Base-by-base conservation (phyloP, 768 basidiomycete species). In the Boletus edulis region DNA sequence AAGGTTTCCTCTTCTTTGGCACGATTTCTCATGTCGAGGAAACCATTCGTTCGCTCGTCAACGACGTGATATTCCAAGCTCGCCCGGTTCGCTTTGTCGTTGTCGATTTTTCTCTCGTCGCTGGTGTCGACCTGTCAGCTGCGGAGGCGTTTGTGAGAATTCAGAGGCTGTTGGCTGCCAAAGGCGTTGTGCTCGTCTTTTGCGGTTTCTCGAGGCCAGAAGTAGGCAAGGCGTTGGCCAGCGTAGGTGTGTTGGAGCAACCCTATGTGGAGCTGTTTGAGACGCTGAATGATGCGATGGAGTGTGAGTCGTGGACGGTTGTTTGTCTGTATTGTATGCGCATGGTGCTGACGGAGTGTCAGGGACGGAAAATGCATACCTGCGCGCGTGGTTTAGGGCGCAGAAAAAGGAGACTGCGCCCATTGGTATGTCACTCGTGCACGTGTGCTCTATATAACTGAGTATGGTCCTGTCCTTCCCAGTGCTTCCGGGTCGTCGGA, bases 301-400 rank as follows among this genome's bases (percentile, higher is more conserved):
- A 98, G 72, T 96, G 90, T 91, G 65, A 68, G 89, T 76, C 15
- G 44, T 56, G 45, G 43, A n/a, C 15, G 5, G n/a, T 35, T 45
- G 45, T 54, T 44, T 55, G 44, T 48, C 9, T 51, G 39, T 31
- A 15, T 40, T 44, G 40, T 46, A 3, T 37, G 43, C 18, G 42
- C 41, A 17, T 44, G 40, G 46, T 51, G 46, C 57, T 59, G 39
- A 57, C 41, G 13, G 43, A 18, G 22, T 35, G 13, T 37, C 24
- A 81, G 90, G 94, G 94, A 95, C 92, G 0, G 94, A 98, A 73
- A 98, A 98, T 71, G 89, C 84, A 0, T 97, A 97, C 72, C 66
- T 98, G 57, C 82, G 81, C 50, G 86, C 89, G 9, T 91, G 88
- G 89, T 88, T 89, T 59, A 75, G 76, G 55, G 80, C 83, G 1